Evolutionary conservation across 208 protist species (phyloP).

Genomic region (Leishmania turanica): DNA sequence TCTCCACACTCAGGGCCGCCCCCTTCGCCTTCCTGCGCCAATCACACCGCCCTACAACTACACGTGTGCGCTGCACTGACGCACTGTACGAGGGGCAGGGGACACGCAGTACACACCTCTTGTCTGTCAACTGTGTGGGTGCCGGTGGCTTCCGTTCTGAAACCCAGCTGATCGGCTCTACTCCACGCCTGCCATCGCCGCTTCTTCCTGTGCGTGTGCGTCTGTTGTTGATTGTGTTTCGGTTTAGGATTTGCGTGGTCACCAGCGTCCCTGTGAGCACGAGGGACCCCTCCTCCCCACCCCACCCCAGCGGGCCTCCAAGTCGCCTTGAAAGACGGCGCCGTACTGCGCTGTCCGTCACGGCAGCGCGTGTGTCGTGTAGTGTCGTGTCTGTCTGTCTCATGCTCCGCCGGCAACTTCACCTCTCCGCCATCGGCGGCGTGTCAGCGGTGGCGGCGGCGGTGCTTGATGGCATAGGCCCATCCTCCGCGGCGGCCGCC

Average conservation of each 20-base stretch:
- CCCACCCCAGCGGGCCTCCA: not conserved
- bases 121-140: no score
- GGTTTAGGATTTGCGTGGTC: not conserved
- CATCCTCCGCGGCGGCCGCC: not conserved
- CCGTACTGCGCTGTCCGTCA: not conserved
- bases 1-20: not conserved
- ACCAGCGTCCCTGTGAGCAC: no score
- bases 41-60: not conserved
- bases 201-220: not conserved
- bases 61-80: not conserved
- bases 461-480: not conserved
- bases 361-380: not conserved
- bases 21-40: not conserved
- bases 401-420: conserved; percentile 23
- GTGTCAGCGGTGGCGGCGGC: not conserved
- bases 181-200: not conserved
- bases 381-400: not conserved
- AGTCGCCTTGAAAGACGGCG: not conserved
- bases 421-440: not conserved
- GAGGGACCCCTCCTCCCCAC: not conserved
- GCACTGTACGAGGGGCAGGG: not conserved
- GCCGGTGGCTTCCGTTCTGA: no score
- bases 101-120: no score
- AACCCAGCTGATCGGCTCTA: no score
- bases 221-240: not conserved